Evolutionary conservation across 2,329 filamentous ascomycete species (phyloP).

Genomic region (Neonectria magnoliae): DNA sequence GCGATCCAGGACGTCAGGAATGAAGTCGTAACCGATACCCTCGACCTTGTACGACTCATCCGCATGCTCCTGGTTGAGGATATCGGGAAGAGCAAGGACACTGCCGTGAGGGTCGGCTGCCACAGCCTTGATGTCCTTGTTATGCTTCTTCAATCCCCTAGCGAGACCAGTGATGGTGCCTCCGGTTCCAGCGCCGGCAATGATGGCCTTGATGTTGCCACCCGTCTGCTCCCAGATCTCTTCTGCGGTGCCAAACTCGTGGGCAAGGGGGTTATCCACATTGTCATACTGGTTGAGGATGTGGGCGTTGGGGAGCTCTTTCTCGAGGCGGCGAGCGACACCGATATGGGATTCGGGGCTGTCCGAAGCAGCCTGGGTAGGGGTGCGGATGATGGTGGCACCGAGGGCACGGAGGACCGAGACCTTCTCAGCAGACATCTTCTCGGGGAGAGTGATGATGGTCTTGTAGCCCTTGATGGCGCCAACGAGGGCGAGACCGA

Average conservation of each 20-base stretch:
- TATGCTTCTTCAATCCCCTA: slow-evolving; percentile 87
- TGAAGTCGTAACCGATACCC: slow-evolving; percentile 98
- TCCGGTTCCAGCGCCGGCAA: slow-evolving; percentile 94
- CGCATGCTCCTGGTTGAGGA: slow-evolving; percentile 80
- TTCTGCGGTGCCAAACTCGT: slow-evolving; percentile 93
- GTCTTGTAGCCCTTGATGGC: slow-evolving; percentile 98
- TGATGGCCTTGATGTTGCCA: slow-evolving; percentile 82
- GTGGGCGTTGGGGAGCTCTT: slow-evolving; percentile 96
- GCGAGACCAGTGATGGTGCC: slow-evolving; percentile 94
- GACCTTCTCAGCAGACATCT: slow-evolving; percentile 99
- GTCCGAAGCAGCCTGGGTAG: slow-evolving; percentile 94
- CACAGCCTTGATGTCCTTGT: slow-evolving; percentile 83
- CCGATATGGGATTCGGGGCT: slow-evolving; percentile 96
- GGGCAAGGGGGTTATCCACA: slow-evolving; percentile 88
- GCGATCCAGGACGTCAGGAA: slow-evolving; percentile 91
- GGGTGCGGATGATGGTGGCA: slow-evolving; percentile 96
- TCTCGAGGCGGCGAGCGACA: slow-evolving; percentile 87
- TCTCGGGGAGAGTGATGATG: slow-evolving; percentile 98
- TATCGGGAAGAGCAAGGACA: slow-evolving; percentile 84
- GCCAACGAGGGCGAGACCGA: slow-evolving; percentile 91
- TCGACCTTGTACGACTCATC: slow-evolving; percentile 97
- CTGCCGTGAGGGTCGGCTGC: slow-evolving; percentile 94
- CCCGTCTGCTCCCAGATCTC: slow-evolving; percentile 94
- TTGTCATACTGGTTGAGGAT: slow-evolving; percentile 98
- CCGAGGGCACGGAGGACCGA: slow-evolving; percentile 92